Conservation (phyloP, 805 yeast species). For the Yamadazyma phyllophila region DNA sequence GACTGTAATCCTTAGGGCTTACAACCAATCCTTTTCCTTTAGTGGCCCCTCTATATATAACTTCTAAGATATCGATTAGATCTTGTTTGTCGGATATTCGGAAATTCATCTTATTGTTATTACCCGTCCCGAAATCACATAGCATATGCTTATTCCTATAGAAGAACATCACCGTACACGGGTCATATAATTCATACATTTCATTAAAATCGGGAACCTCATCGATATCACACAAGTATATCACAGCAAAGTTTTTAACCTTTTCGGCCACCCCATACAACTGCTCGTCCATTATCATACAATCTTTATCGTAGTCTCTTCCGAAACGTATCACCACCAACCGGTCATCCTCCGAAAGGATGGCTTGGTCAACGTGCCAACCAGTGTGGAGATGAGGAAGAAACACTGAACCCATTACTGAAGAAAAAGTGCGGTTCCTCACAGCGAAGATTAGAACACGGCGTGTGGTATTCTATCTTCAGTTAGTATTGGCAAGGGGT, state of each 20-base stretch:
- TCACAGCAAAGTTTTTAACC: constrained; percentile 81
- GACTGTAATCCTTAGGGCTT: constrained; percentile 72
- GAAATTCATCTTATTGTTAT: constrained; percentile 91
- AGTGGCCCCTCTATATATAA: constrained; percentile 84
- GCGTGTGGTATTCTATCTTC: not conserved
- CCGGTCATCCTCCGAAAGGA: constrained; percentile 83
- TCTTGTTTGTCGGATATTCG: constrained; percentile 75
- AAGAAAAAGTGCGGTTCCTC: not conserved
- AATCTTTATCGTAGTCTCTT: constrained; percentile 66
- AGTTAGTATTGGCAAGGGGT: too few relatives aligned
- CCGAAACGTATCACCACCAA: constrained; percentile 90
- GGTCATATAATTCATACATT: constrained; percentile 89
- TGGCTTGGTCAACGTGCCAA: constrained; percentile 99
- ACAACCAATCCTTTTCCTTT: constrained; percentile 91
- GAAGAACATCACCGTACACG: constrained; percentile 91
- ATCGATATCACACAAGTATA: constrained; percentile 85
- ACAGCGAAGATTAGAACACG: not conserved
- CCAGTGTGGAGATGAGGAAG: constrained; percentile 80
- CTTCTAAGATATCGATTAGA: constrained; percentile 85
- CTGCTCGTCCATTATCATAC: constrained; percentile 89
- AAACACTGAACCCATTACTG: constrained; percentile 77
- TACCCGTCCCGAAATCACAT: constrained; percentile 98
- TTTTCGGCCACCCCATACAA: constrained; percentile 77
- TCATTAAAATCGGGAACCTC: constrained; percentile 85
- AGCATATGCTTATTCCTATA: constrained; percentile 92